Conservation (phyloP, 371 early-diverging fungal species). For the Circinella umbellata region DNA sequence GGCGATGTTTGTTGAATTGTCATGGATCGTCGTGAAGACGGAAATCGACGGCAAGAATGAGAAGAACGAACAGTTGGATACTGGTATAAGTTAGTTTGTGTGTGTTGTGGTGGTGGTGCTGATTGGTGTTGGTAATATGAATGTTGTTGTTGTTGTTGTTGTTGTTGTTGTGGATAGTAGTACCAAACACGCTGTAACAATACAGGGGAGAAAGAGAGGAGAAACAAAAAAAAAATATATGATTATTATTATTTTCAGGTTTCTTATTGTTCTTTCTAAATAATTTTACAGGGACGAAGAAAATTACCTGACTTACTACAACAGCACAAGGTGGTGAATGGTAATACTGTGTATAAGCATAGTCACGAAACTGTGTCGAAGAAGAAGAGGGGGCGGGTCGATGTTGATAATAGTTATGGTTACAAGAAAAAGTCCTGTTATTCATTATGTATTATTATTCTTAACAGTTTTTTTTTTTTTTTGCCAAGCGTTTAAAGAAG, state of each 20-base stretch:
- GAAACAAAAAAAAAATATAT: not conserved
- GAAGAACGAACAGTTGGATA: not conserved
- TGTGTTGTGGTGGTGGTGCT: slow-evolving; percentile 6
- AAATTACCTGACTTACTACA: not conserved
- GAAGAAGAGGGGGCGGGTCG: not conserved
- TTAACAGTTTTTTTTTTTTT: too few relatives aligned
- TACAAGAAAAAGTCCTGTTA: slow-evolving; percentile 7
- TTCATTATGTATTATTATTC: slow-evolving; percentile 18
- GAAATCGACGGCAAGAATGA: not conserved
- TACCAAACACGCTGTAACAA: slow-evolving; percentile 4
- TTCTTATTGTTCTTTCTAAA: not conserved
- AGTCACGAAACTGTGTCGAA: not conserved
- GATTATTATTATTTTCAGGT: too few relatives aligned
- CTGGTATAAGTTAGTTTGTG: not conserved
- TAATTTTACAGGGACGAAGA: not conserved
- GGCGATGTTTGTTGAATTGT: not conserved
- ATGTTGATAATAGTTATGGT: not conserved
- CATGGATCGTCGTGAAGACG: slow-evolving; percentile 2
- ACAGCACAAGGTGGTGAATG: slow-evolving; percentile 4
- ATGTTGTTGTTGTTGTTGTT: slow-evolving; percentile 3
- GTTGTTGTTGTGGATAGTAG: not conserved
- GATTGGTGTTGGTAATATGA: not conserved
- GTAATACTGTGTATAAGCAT: not conserved
- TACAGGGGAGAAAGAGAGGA: not conserved
- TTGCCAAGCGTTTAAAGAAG: slow-evolving; percentile 1